A percentile compares a stretch with the other conserved stretches of the same genome.
These are phyloP conservation scores for Porcisia hertigi DNA, from an alignment of 208 protist genomes.

Conservation along the genomic window DNA sequence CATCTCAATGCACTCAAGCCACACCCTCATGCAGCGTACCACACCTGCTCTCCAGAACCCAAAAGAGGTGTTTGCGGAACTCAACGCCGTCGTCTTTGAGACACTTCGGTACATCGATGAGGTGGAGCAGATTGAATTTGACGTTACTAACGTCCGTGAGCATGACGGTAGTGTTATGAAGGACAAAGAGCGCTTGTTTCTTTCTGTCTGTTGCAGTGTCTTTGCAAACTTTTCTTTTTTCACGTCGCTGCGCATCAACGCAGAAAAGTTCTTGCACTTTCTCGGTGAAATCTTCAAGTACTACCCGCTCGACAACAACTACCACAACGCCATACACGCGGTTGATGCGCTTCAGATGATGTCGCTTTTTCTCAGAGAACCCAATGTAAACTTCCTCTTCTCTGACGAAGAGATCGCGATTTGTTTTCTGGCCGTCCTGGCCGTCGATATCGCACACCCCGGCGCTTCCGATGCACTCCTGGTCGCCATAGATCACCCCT, in stretches of 20 bases:
- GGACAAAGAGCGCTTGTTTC: conserved; percentile 73
- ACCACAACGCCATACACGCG: conserved; percentile 82
- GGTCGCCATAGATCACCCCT: conserved; percentile 64
- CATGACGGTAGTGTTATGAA: conserved; percentile 77
- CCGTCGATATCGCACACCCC: conserved; percentile 79
- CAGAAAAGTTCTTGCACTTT: conserved; percentile 69
- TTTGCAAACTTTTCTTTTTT: conserved; percentile 85
- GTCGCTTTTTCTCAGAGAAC: conserved; percentile 78
- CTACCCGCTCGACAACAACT: conserved; percentile 67
- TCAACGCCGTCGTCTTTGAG: conserved; percentile 71
- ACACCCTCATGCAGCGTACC: conserved; percentile 15
- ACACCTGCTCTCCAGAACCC: conserved; percentile 64
- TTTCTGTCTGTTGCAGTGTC: conserved; percentile 82
- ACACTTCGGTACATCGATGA: conserved; percentile 82
- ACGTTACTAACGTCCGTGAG: conserved; percentile 60
- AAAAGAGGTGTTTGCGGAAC: conserved; percentile 60
- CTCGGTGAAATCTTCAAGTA: conserved; percentile 55
- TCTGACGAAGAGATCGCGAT: conserved; percentile 87
- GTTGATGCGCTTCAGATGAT: conserved; percentile 86
- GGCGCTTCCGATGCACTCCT: conserved; percentile 79
- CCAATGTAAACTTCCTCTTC: conserved; percentile 71
- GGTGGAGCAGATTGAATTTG: conserved; percentile 79
- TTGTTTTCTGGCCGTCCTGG: conserved; percentile 70
- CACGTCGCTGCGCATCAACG: conserved; percentile 46
- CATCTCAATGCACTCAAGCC: conserved; percentile 5